Conservation (phyloP, 768 basidiomycete species). For the Paxillus involutus region DNA sequence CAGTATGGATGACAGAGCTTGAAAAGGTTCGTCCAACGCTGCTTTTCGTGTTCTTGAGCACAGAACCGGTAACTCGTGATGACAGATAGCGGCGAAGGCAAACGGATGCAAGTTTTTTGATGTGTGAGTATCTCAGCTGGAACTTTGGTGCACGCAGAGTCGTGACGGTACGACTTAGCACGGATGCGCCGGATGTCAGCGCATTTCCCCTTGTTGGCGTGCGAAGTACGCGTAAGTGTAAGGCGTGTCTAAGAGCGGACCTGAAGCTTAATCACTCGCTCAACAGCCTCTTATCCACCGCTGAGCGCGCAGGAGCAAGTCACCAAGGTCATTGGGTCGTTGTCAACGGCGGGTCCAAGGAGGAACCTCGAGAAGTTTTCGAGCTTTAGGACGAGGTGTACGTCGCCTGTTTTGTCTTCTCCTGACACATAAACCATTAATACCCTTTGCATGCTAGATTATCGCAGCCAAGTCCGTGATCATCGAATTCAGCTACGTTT, state of each 20-base stretch:
- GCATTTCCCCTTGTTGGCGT: conserved; percentile 36
- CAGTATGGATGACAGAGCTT: conserved; percentile 85
- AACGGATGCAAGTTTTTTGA: conserved; percentile 85
- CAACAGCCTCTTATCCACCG: conserved; percentile 52
- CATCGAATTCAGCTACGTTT: neutral
- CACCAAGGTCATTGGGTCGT: conserved; percentile 58
- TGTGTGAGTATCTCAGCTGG: conserved; percentile 49
- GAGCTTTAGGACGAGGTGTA: conserved; percentile 74
- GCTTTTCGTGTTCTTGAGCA: neutral
- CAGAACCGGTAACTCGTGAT: neutral
- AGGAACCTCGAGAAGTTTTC: conserved; percentile 66
- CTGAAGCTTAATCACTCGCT: neutral
- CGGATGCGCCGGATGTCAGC: conserved; percentile 69
- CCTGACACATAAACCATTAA: conserved; percentile 1
- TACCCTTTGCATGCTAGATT: conserved; percentile 45
- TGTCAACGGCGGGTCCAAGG: conserved; percentile 65
- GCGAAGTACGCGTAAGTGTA: conserved; percentile 39
- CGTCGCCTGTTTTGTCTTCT: conserved; percentile 21
- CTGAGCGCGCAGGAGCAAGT: conserved; percentile 64
- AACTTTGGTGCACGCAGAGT: conserved; percentile 3
- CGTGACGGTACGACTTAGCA: conserved; percentile 42
- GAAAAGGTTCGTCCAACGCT: conserved; percentile 60
- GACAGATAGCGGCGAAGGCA: conserved; percentile 74
- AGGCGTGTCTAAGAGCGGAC: conserved; percentile 1
- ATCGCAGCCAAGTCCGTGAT: conserved; percentile 67